Evolutionary conservation across 495 filamentous ascomycete species (phyloP), one percentile per base, ranked within the genome.

Genomic region (Xylona heveae): DNA sequence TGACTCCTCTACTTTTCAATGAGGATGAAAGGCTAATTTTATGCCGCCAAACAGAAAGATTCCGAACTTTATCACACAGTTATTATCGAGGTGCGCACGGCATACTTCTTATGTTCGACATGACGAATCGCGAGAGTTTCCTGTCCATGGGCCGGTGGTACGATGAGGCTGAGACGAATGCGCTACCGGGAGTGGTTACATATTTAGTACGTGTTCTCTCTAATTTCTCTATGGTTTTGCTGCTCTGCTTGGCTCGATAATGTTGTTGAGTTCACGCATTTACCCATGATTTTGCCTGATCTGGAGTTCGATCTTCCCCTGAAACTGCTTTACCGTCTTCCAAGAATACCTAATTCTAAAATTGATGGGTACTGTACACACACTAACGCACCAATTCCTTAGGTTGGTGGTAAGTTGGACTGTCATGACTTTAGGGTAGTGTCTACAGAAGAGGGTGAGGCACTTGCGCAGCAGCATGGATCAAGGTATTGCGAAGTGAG

Each of bases 1-100:
- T n/a, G n/a, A n/a, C n/a, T n/a, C n/a, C n/a, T n/a, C n/a, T n/a
- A n/a, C n/a, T n/a, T n/a, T n/a, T n/a, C n/a, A 19, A 24, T 20
- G 25, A 6, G 7, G 5, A 28, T 16, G 31, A 10, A 13, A 28
- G 10, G 30, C 12, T 18, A 2, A 24, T 15, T 10, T 18, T 13
- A 15, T 15, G 0, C n/a, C 10, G 29, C 21, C 22, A 22, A 13
- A 59, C 65, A 53, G 67, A 72, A 40, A 49, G 67, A 14, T 70
- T 71, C 47, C 63, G 64, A 35, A 66, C 67, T 5, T 53, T 72
- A 26, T 67, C 66, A 3, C 67, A 61, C 34, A 60, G 54, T 36
- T 71, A 68, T 47, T 71, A 72, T 50, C 64, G 67, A 19, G 64
- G 63, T 28, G 64, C 66, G 2, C 65, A 70, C 36, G 67, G 54